Evolutionary conservation across 352 stramenopile species (phyloP).

Genomic region (Globisporangium ultimum): DNA sequence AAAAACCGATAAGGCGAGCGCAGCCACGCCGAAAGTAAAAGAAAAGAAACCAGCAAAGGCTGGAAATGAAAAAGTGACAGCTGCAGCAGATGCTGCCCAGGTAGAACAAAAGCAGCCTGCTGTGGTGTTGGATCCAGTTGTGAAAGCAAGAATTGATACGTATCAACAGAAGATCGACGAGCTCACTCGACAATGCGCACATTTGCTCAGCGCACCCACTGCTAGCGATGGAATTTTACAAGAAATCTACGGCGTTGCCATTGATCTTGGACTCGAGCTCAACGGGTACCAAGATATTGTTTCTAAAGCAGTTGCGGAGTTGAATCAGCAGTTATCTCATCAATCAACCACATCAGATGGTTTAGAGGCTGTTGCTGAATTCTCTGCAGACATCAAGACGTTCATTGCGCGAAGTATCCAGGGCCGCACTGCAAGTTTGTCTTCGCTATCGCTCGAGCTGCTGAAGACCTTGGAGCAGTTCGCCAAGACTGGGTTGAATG

Average conservation of each 20-base stretch:
- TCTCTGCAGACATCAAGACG: conserved; percentile 37
- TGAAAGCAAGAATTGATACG: conserved; percentile 60
- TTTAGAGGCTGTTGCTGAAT: conserved; percentile 15
- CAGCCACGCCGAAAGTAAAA: conserved; percentile 1
- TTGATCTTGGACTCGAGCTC: conserved; percentile 40
- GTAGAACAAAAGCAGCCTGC: conserved; percentile 18
- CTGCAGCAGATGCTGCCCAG: conserved; percentile 9
- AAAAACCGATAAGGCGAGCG: conserved; percentile 5
- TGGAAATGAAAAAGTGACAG: conserved; percentile 7
- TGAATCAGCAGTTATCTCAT: conserved; percentile 1
- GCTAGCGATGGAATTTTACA: conserved; percentile 43
- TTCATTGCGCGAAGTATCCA: conserved; percentile 56
- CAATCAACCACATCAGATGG: conserved; percentile 17
- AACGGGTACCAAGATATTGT: conserved; percentile 20
- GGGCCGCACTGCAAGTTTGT: conserved; percentile 34
- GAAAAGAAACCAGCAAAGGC: conserved; percentile 18
- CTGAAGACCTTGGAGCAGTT: conserved; percentile 22
- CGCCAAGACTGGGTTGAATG: conserved; percentile 8
- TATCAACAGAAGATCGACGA: conserved; percentile 80
- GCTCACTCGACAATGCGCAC: conserved; percentile 41
- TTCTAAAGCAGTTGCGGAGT: conserved; percentile 13
- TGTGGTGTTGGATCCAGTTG: conserved; percentile 44
- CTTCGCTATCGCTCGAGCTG: conserved; percentile 30
- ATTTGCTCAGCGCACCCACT: conserved; percentile 25
- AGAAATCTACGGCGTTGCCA: conserved; percentile 65